Conservation (phyloP, 768 basidiomycete genomes). For the Amanita jacksonii region DNA sequence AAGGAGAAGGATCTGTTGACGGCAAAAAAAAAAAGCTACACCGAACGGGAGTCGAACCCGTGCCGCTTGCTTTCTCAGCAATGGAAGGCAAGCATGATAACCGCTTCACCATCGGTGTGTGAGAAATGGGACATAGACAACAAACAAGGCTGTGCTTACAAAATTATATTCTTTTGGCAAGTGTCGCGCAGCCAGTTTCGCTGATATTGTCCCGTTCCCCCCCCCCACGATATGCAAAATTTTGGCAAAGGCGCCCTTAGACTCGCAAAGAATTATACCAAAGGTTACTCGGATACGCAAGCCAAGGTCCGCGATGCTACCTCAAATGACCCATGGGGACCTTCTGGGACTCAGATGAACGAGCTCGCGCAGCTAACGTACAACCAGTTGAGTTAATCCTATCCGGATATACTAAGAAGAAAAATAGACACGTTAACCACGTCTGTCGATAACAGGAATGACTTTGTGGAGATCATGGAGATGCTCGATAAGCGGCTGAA, state of each 20-base stretch:
- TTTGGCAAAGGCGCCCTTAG: slow-evolving; percentile 81
- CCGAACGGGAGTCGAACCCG: slow-evolving; percentile 10
- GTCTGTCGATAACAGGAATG: slow-evolving; percentile 41
- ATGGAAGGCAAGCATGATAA: slow-evolving; percentile 92
- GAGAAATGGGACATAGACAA: neutral
- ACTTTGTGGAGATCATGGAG: slow-evolving; percentile 99
- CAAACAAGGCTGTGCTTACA: neutral
- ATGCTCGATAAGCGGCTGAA: slow-evolving; percentile 98
- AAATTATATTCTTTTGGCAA: neutral
- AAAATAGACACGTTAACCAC: neutral
- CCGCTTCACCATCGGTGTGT: slow-evolving; percentile 69
- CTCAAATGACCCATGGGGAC: slow-evolving; percentile 97
- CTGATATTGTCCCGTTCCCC: neutral
- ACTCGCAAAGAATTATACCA: slow-evolving; percentile 92
- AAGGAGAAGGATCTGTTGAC: neutral
- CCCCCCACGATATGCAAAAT: slow-evolving; percentile 60
- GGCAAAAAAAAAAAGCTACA: neutral
- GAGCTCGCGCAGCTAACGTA: slow-evolving; percentile 95
- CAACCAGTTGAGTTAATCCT: slow-evolving; percentile 54
- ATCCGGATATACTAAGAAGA: no score
- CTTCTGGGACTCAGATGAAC: slow-evolving; percentile 97
- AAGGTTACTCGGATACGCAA: slow-evolving; percentile 91
- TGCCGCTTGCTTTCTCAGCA: slow-evolving; percentile 6
- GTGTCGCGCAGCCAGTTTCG: slow-evolving; percentile 10
- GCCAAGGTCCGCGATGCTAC: slow-evolving; percentile 95